A percentile compares a stretch with the other conserved stretches of the same genome.
Conservation (phyloP, 2,329 filamentous ascomycete genomes). For the Colletotrichum tabaci region DNA sequence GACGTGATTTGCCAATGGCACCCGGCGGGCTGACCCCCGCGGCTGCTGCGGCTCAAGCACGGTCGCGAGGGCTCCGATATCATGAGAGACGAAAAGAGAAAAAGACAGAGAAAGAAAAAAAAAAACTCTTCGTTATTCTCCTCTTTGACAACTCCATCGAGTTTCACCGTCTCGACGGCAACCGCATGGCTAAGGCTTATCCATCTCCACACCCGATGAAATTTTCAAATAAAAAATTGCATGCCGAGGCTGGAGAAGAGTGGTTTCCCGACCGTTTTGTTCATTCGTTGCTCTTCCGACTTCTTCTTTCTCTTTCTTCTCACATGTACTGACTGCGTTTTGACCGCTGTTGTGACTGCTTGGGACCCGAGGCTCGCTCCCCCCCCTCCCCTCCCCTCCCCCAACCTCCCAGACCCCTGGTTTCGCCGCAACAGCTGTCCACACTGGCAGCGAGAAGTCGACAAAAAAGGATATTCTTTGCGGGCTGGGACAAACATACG, state of each 20-base stretch:
- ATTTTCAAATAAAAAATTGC: too few species aligned
- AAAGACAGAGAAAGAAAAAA: too few species aligned
- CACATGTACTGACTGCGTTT: slow-evolving; percentile 27
- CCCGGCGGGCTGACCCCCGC: slow-evolving; percentile 13
- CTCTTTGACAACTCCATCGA: slow-evolving; percentile 18
- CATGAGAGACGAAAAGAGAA: not conserved
- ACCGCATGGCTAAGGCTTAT: slow-evolving; percentile 15
- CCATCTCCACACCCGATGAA: not conserved
- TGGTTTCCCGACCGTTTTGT: too few species aligned
- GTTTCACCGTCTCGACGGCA: slow-evolving; percentile 34
- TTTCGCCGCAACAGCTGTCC: slow-evolving; percentile 27
- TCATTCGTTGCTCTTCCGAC: too few species aligned
- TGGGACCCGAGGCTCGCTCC: slow-evolving; percentile 20
- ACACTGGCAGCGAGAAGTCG: slow-evolving; percentile 22
- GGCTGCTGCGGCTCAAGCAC: slow-evolving; percentile 39
- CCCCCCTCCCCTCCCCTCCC: not conserved
- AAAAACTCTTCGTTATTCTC: slow-evolving; percentile 24
- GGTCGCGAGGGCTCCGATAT: slow-evolving; percentile 25
- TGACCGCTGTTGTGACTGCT: slow-evolving; percentile 41
- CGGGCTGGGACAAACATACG: not conserved
- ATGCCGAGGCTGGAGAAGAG: slow-evolving; percentile 2
- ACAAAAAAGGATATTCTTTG: not conserved
- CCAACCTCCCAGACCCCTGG: slow-evolving; percentile 34
- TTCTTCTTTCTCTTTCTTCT: slow-evolving; percentile 7
- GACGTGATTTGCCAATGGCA: slow-evolving; percentile 37